Evolutionary conservation across 352 stramenopile species (phyloP).

Genomic region (Thalassiosira mediterranea): DNA sequence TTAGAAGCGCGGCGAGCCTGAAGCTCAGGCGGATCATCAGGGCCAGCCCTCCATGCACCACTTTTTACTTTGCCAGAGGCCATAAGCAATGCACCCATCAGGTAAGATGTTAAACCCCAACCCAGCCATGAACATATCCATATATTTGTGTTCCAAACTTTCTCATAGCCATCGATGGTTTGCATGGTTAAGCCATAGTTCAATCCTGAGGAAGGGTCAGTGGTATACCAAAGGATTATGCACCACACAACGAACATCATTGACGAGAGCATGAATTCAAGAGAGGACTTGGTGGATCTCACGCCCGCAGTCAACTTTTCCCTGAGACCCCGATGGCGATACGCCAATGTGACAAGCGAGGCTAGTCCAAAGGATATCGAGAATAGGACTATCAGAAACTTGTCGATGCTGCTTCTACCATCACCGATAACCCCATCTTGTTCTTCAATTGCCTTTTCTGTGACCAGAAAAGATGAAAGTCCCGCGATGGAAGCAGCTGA

Average conservation of each 20-base stretch:
- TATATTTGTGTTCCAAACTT: conserved; percentile 47
- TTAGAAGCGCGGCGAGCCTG: too few species aligned
- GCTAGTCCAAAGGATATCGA: conserved; percentile 30
- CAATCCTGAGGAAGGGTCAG: conserved; percentile 35
- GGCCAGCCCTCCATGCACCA: conserved; percentile 5
- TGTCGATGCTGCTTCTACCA: conserved; percentile 20
- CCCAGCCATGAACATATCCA: conserved; percentile 40
- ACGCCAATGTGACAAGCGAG: conserved; percentile 30
- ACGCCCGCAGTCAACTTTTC: conserved; percentile 29
- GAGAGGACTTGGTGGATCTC: conserved; percentile 17
- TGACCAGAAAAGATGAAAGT: conserved; percentile 24
- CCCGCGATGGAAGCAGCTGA: conserved; percentile 20
- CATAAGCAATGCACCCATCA: conserved; percentile 41
- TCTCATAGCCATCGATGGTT: conserved; percentile 15
- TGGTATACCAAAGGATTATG: conserved; percentile 29
- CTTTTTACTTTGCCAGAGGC: conserved; percentile 20
- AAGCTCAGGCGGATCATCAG: too few species aligned
- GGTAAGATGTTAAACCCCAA: conserved; percentile 26
- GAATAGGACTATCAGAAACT: conserved; percentile 22
- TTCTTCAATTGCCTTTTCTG: conserved; percentile 20
- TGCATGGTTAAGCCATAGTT: conserved; percentile 19
- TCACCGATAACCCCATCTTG: background rate
- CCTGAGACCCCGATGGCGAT: conserved; percentile 38
- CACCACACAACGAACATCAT: conserved; percentile 40
- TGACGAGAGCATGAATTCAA: conserved; percentile 34